Evolutionary conservation across 129 eudicot genomes (phyloP), one percentile per base, ranked within the genome.

Genomic region (Pittosporum tobira): DNA sequence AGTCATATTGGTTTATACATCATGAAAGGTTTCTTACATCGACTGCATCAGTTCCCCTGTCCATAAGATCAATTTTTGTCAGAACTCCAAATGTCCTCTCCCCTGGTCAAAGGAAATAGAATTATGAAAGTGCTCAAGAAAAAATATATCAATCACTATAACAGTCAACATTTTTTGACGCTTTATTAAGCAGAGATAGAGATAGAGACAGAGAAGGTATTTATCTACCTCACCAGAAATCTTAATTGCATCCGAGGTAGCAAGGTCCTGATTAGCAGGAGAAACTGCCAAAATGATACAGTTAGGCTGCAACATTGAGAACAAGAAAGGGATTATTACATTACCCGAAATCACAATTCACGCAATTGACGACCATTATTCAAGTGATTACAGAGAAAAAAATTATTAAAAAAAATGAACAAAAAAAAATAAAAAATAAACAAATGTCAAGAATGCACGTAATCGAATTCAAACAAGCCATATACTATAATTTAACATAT

Each of bases 261-360:
- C 99, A 67, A 93, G 88, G 79, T 93, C 99, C 77, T 93, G 98
- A 70, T 91, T 91, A 47, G 98, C 98, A 56, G 98, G 98, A 66
- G 98, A 86, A 76, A 91, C 81, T 46, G 99, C 99, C 51, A 93
- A 70, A 72, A 93, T 93, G 22, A 93, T 87, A 77, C 99, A 93
- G 65, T 87, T 93, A 51, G 99, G 99, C 99, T 93, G 99, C 96
- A 84, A 48, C 59, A 19, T 36, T 56, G 60, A 67, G 23, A 73
- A 31, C 38, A 9, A 18, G 22, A 6, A 55, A 31, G 15, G n/a
- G 25, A n/a, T 56, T 31, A 56, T 18, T 31, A n/a, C 36, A 15
- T 19, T 56, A 56, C 18, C 4, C 1, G 1, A 3, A 31, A 31
- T n/a, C n/a, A n/a, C n/a, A 31, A 1, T 27, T 7, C 4, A 30